phyloP scores from a whole-genome alignment of 1,139 yeast species.

The Scheffersomyces cryptocercus region DNA sequence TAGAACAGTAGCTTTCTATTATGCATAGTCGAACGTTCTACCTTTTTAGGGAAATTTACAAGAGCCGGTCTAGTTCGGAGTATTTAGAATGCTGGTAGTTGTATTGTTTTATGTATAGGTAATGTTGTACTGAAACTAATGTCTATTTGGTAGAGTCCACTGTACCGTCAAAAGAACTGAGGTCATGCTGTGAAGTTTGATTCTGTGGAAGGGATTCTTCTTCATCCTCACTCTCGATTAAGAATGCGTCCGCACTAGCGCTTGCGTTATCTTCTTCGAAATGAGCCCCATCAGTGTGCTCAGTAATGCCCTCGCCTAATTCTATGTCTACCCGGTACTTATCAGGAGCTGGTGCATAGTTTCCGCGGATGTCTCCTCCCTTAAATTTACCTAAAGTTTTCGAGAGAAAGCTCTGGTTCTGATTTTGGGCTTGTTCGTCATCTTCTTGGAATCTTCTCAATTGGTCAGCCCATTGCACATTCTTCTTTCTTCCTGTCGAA shows the following conservation, averaged over 20 bases:
- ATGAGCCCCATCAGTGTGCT: conserved; percentile 11
- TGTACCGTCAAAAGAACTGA: background rate
- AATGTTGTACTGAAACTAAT: background rate
- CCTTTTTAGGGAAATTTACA: background rate
- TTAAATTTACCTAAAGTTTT: conserved; percentile 42
- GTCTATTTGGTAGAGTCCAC: conserved; percentile 1
- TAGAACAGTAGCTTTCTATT: no score
- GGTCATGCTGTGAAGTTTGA: background rate
- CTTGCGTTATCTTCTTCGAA: conserved; percentile 9
- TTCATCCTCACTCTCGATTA: conserved; percentile 53
- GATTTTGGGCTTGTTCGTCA: conserved; percentile 24
- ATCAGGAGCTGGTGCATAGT: conserved; percentile 28
- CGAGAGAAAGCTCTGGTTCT: conserved; percentile 32
- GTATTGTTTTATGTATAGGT: background rate
- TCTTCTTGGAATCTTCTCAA: conserved; percentile 36
- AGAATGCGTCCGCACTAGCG: conserved; percentile 31
- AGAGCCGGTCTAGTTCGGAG: background rate
- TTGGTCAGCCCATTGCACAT: conserved; percentile 63
- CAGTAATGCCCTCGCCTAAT: conserved; percentile 29
- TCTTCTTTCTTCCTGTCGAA: conserved; percentile 44
- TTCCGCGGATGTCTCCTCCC: conserved; percentile 25
- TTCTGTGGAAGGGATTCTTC: conserved; percentile 6
- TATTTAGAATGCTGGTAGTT: background rate
- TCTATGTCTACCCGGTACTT: conserved; percentile 37
- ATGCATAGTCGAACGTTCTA: no score